These are phyloP conservation scores for Volvox carteri DNA, from an alignment of 163 green algal species.

Conservation along the genomic window DNA sequence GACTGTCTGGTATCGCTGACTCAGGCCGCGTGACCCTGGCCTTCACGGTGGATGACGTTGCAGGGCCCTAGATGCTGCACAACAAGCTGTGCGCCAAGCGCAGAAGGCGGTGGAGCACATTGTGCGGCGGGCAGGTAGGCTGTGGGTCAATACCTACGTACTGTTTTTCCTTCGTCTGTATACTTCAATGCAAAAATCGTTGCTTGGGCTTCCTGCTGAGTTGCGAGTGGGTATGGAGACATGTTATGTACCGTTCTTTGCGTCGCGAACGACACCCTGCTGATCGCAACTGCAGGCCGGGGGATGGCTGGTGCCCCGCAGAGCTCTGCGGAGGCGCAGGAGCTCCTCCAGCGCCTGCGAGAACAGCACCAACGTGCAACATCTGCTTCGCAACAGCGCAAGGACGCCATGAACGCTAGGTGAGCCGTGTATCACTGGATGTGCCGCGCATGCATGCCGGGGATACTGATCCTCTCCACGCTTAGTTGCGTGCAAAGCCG, in stretches of 20 bases:
- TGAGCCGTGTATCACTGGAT: background rate
- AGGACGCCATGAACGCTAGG: background rate
- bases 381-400: slow-evolving; percentile 14
- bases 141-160: too few species aligned
- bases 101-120: background rate
- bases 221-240: background rate
- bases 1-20: too few species aligned
- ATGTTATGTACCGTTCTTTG: too few species aligned
- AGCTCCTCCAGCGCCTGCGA: background rate
- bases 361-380: slow-evolving; percentile 4
- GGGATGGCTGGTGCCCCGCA: background rate
- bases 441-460: too few species aligned
- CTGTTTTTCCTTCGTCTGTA: too few species aligned
- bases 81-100: background rate
- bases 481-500: too few species aligned
- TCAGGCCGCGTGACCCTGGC: too few species aligned
- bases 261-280: too few species aligned
- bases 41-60: too few species aligned
- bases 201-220: background rate
- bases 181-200: background rate
- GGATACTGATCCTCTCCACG: too few species aligned
- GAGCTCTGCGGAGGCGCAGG: background rate
- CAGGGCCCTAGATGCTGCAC: background rate
- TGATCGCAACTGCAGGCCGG: background rate
- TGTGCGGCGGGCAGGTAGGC: background rate